phyloP scores from a whole-genome alignment of 2,329 filamentous ascomycete species.

The Phialocephala sp. region DNA sequence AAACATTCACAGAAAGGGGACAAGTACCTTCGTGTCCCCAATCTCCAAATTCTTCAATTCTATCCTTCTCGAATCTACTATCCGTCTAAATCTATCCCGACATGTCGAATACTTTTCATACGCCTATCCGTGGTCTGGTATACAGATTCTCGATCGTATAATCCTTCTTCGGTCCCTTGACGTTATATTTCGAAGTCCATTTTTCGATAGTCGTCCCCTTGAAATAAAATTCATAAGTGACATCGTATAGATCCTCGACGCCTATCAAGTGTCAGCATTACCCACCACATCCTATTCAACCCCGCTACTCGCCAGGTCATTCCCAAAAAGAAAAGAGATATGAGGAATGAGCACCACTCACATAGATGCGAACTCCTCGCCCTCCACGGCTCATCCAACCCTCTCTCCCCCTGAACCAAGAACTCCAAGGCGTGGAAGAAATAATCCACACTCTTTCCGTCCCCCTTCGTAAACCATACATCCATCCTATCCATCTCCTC shows the following conservation, averaged over 20 bases:
- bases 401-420: conserved; percentile 41
- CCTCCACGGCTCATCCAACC: conserved; percentile 52
- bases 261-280: conserved; percentile 22
- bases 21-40: too few species aligned
- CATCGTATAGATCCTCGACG: conserved; percentile 73
- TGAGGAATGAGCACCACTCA: conserved; percentile 21
- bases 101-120: background rate
- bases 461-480: conserved; percentile 75
- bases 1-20: too few species aligned
- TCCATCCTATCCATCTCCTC: conserved; percentile 68
- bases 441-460: conserved; percentile 68
- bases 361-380: conserved; percentile 74
- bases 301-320: too few species aligned
- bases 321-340: background rate
- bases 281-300: too few species aligned
- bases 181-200: conserved; percentile 68
- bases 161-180: conserved; percentile 76
- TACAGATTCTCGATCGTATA: conserved; percentile 66
- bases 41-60: background rate
- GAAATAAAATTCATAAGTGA: conserved; percentile 71
- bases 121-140: conserved; percentile 31
- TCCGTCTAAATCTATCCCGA: background rate
- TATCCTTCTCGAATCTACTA: background rate
- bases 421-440: conserved; percentile 79
- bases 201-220: conserved; percentile 59